phyloP scores from a whole-genome alignment of 2,329 filamentous ascomycete species.

The Talaromyces marneffei region DNA sequence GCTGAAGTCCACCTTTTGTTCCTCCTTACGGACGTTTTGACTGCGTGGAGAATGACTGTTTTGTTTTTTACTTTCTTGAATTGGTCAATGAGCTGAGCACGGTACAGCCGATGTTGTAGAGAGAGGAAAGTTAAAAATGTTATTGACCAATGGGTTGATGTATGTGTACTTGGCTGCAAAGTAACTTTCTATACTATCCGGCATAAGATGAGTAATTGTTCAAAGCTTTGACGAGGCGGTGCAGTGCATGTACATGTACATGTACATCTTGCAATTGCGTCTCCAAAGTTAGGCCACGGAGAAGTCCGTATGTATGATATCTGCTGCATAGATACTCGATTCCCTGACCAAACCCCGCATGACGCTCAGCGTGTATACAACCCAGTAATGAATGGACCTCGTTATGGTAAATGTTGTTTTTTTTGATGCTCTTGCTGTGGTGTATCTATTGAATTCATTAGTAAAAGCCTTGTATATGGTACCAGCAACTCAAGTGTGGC shows the following conservation, averaged over 20 bases:
- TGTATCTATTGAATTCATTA: background rate
- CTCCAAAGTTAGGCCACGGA: background rate
- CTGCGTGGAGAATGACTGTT: background rate
- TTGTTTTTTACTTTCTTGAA: background rate
- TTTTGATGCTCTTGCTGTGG: background rate
- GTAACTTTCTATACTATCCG: background rate
- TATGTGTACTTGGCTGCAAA: background rate
- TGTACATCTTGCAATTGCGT: too few species aligned
- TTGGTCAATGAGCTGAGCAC: background rate
- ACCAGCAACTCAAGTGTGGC: background rate
- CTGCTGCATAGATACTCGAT: background rate
- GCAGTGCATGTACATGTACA: background rate
- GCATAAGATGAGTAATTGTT: background rate
- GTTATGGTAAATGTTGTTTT: background rate
- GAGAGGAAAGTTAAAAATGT: background rate
- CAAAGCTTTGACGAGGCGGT: background rate
- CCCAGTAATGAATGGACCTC: background rate
- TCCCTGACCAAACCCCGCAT: background rate
- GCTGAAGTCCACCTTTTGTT: background rate
- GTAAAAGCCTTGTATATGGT: background rate
- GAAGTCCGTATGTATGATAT: background rate
- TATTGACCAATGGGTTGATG: background rate
- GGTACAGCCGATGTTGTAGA: background rate
- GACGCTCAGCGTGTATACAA: background rate
- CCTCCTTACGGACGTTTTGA: background rate